Evolutionary conservation across 441 rosid genomes (phyloP).

Genomic region (Corymbia calophylla): DNA sequence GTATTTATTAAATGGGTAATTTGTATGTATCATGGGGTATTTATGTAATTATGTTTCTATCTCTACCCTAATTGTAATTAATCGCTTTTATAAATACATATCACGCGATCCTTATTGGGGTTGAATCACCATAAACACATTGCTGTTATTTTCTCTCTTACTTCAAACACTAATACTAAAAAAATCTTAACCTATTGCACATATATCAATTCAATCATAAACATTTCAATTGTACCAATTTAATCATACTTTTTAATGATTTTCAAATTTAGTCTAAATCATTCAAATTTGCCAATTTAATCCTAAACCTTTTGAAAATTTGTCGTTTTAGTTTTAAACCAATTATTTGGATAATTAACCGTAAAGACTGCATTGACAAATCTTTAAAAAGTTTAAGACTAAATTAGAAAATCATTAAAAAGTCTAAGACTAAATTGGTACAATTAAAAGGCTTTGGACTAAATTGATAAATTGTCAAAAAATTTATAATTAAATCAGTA

Average conservation of each 20-base stretch:
- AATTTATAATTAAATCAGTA: too few species aligned
- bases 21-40: background rate
- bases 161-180: background rate
- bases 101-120: background rate
- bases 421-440: too few species aligned
- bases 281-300: too few species aligned
- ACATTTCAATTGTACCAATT: background rate
- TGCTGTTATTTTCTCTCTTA: background rate
- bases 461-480: too few species aligned
- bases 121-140: background rate
- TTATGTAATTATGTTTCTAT: background rate
- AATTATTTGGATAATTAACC: too few species aligned
- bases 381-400: too few species aligned
- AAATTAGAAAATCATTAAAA: too few species aligned
- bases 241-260: background rate
- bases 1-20: background rate
- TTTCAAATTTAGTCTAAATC: conserved; percentile 10
- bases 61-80: fast-evolving
- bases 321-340: background rate
- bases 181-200: background rate
- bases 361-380: too few species aligned
- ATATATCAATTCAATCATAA: fast-evolving
- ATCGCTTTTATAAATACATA: background rate
- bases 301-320: too few species aligned
- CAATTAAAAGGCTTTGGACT: too few species aligned